phyloP scores from a whole-genome alignment of 805 yeast species.

The Ogataea henricii region DNA sequence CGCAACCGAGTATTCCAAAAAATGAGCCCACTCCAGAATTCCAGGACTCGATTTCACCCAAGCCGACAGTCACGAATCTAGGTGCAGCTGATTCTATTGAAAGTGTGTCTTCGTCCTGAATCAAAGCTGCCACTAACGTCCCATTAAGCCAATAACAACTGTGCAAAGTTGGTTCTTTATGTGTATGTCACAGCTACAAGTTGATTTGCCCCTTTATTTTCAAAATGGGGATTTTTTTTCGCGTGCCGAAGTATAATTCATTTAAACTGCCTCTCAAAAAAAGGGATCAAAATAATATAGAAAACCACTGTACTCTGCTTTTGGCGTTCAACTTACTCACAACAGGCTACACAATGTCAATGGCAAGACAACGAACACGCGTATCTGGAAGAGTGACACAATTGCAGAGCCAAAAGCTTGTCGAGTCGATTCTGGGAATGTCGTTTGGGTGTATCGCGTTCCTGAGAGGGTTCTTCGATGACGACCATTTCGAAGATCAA shows the following conservation, averaged over 20 bases:
- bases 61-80: neutral
- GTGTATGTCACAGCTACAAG: neutral
- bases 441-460: constrained; percentile 60
- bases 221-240: neutral
- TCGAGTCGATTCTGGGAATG: constrained; percentile 51
- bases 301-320: too few relatives aligned
- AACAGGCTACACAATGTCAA: constrained; percentile 8
- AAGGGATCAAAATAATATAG: neutral
- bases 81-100: neutral
- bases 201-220: neutral
- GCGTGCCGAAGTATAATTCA: neutral
- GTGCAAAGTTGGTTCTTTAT: too few relatives aligned
- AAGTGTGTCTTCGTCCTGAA: neutral
- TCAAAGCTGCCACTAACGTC: too few relatives aligned
- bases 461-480: constrained; percentile 58
- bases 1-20: too few relatives aligned
- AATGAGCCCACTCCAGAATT: neutral
- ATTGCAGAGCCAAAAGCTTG: constrained; percentile 42
- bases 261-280: neutral
- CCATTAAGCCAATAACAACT: too few relatives aligned
- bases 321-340: too few relatives aligned
- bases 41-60: neutral
- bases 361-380: constrained; percentile 13
- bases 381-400: constrained; percentile 24
- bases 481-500: constrained; percentile 52